These are phyloP conservation scores for Byssoonygena ceratinophila DNA, from an alignment of 2,329 filamentous ascomycete species.

Conservation along the genomic window DNA sequence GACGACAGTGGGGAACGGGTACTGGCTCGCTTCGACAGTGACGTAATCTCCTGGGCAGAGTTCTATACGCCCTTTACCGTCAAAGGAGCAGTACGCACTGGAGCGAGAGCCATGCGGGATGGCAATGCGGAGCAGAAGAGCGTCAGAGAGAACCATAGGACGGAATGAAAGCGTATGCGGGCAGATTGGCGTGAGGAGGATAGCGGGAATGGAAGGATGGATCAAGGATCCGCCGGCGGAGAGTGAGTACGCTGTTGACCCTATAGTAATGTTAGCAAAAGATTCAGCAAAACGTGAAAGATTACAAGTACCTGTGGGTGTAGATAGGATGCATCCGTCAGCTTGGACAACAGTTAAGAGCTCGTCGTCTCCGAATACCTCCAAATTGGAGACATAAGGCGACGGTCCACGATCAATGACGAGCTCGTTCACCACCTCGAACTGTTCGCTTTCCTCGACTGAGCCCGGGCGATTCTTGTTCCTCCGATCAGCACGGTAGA, in stretches of 20 bases:
- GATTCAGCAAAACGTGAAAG: constrained; percentile 8
- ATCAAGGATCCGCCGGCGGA: constrained; percentile 92
- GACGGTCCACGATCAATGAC: constrained; percentile 96
- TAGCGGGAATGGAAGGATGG: constrained; percentile 92
- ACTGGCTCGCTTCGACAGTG: constrained; percentile 89
- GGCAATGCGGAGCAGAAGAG: constrained; percentile 78
- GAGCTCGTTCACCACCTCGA: constrained; percentile 95
- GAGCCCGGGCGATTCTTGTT: constrained; percentile 42
- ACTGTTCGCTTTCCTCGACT: constrained; percentile 85
- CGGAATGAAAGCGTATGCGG: constrained; percentile 94
- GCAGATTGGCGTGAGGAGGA: constrained; percentile 93
- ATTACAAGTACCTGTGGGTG: constrained; percentile 59
- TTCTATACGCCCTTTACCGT: constrained; percentile 91
- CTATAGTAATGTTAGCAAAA: constrained; percentile 23
- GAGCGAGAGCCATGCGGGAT: constrained; percentile 77
- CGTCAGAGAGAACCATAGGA: constrained; percentile 95
- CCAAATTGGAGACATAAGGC: constrained; percentile 91
- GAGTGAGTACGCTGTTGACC: constrained; percentile 87
- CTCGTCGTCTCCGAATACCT: constrained; percentile 91
- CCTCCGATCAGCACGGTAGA: constrained; percentile 59
- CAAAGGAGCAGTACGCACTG: constrained; percentile 92
- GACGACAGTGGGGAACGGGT: constrained; percentile 93
- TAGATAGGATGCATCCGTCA: constrained; percentile 95
- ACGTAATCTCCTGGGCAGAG: constrained; percentile 89
- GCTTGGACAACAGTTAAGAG: constrained; percentile 92